Evolutionary conservation across 805 yeast species (phyloP), one percentile per base, ranked within the genome.

Genomic region (Starmerella asiatica): DNA sequence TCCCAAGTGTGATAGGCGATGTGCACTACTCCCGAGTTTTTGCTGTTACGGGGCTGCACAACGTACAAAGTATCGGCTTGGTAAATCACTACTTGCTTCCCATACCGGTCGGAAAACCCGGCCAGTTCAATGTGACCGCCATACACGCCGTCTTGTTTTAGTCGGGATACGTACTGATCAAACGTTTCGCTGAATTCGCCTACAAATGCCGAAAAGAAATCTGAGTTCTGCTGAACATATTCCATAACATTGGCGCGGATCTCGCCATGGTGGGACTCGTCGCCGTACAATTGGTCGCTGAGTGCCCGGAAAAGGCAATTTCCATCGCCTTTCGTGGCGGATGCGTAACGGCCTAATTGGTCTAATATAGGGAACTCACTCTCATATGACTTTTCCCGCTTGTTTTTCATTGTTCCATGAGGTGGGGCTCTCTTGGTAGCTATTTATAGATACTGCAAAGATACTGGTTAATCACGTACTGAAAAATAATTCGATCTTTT

Each of bases 1-100:
- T 64, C 68, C 68, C 68, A 63, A 1, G 59, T 52, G 32, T 63
- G 68, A 34, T 64, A 63, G 3, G 65, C 68, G 29, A 63, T 46
- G 37, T 62, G 67, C 2, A 19, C 46, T 17, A 18, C 28, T 15
- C 39, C 39, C 12, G 11, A 8, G 5, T 8, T 11, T 3, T 24
- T 5, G 30, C 28, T 32, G 9, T 24, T 35, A 18, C 39, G 38
- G 3, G 56, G 55, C 21, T 53, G 46, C 1, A 63, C 57, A 2
- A 63, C 52, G 37, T 60, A 63, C 45, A 57, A 51, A 31, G 47
- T 49, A 32, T 61, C 65, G 6, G 53, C 48, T 43, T 62, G 65
- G 41, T 63, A 64, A 12, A 63, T 58, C 14, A 56, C 58, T 3
- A 63, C 59, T 31, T 58, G 56, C n/a, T 47, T 52, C 4, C 38